Evolutionary conservation across 805 yeast species (phyloP), one percentile per base, ranked within the genome.

Genomic region (Lipomyces orientalis): DNA sequence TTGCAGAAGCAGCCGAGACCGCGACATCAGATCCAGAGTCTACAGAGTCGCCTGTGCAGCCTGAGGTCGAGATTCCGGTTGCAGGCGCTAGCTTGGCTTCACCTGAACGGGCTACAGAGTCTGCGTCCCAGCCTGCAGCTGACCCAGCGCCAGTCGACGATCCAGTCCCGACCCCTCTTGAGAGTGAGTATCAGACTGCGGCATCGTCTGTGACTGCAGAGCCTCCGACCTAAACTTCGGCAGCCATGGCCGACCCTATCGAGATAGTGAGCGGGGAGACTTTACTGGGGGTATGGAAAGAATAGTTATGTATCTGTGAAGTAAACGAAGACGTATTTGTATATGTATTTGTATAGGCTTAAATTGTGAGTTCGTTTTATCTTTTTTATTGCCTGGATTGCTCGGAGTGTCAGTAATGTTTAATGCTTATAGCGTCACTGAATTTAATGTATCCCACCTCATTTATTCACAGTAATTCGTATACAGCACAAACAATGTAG

Each of bases 11-110:
- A 14, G 3, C 43, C 14, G 43, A 37, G 43, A 37, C 43, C 43
- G 14, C 43, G 43, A 19, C 49, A 43, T 16, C n/a, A 9, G 22
- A 16, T 4, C 49, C 49, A 14, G 65, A 57, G 39, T 6, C 61
- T 22, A 60, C 66, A 10, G 9, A 39, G 19, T 51, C 64, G 16
- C 64, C 60, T 19, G 54, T 56, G n/a, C 54, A 16, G 55, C 31
- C 35, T 33, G 14, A 34, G 8, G 35, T 9, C 4, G 62, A 35
- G 16, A 57, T 58, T 34, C 57, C 61, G 16, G 57, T 51, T 12
- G 62, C 55, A 5, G 62, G 57, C 16, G 33, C 62, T 2, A 29
- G 12, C 22, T 22, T 43, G 49, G 49, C 9, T 9, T 9, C 56
- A n/a, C 12, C 33, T 14, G 34, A 29, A 12, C 12, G 7, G 19